Evolutionary conservation across 2,329 filamentous ascomycete species (phyloP).

Genomic region (Eutypella sp.): DNA sequence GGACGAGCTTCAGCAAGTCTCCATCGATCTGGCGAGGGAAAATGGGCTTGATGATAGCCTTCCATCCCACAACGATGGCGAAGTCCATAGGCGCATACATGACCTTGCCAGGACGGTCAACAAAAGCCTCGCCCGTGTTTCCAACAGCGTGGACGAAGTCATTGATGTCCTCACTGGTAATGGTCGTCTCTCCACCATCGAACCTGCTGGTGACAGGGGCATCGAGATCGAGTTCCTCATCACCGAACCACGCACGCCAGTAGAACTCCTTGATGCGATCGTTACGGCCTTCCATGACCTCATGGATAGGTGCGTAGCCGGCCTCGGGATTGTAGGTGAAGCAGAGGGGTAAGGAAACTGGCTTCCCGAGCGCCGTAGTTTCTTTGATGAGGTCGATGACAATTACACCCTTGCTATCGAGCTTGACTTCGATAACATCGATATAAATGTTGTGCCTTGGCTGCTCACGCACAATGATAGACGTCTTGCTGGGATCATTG

Average conservation of each 20-base stretch:
- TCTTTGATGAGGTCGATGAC: conserved; percentile 89
- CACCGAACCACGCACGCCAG: conserved; percentile 95
- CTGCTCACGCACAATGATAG: conserved; percentile 83
- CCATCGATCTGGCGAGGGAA: conserved; percentile 96
- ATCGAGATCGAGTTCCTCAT: conserved; percentile 78
- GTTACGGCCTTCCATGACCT: conserved; percentile 94
- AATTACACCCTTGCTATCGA: conserved; percentile 73
- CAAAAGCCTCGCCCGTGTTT: conserved; percentile 95
- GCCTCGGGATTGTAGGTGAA: conserved; percentile 94
- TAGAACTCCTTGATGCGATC: conserved; percentile 99
- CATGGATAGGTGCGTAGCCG: conserved; percentile 94
- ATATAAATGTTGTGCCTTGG: conserved; percentile 80
- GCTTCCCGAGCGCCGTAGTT: conserved; percentile 75
- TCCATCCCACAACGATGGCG: conserved; percentile 96
- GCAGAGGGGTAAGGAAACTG: conserved; percentile 77
- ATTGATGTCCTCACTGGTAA: conserved; percentile 90
- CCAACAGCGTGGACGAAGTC: conserved; percentile 99
- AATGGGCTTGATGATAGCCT: conserved; percentile 98
- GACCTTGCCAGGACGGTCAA: conserved; percentile 89
- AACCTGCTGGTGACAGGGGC: conserved; percentile 82
- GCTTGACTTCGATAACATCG: conserved; percentile 81
- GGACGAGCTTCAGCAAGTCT: conserved; percentile 90
- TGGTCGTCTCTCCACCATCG: conserved; percentile 79
- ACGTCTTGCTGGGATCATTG: conserved; percentile 75
- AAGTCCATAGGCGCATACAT: conserved; percentile 98